A percentile compares a stretch with the other conserved stretches of the same genome.
These are phyloP conservation scores for Phytophthora lateralis DNA, from an alignment of 352 stramenopile genomes.

Conservation along the genomic window DNA sequence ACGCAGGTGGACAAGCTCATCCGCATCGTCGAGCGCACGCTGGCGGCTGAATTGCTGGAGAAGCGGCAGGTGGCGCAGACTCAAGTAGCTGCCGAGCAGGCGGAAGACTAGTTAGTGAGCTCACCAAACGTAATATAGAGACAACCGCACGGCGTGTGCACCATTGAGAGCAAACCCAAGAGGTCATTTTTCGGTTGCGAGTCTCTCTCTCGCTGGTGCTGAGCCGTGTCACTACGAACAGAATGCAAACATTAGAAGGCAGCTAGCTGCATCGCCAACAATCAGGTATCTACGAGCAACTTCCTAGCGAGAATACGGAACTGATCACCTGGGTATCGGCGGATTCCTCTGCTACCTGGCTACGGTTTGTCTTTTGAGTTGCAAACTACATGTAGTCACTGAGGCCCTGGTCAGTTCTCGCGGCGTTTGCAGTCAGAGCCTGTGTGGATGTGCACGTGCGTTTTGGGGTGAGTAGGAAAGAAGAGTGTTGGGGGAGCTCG, in stretches of 20 bases:
- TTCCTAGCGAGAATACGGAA: slow-evolving; percentile 18
- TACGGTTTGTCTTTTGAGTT: background rate
- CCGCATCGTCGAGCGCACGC: slow-evolving; percentile 67
- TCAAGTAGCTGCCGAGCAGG: slow-evolving; percentile 19
- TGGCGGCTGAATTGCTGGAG: slow-evolving; percentile 44
- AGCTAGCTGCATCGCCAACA: slow-evolving; percentile 23
- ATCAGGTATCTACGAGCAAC: slow-evolving; percentile 15
- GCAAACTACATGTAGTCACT: slow-evolving; percentile 1
- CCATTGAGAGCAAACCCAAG: slow-evolving; percentile 12
- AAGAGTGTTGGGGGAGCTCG: slow-evolving; percentile 25
- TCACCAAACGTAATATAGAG: slow-evolving; percentile 28
- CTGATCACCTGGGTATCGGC: slow-evolving; percentile 25
- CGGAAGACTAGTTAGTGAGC: slow-evolving; percentile 20
- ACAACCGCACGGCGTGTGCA: slow-evolving; percentile 8
- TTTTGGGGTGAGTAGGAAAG: slow-evolving; percentile 27
- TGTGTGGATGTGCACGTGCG: slow-evolving; percentile 33
- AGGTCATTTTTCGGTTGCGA: slow-evolving; percentile 13
- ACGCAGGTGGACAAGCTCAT: slow-evolving; percentile 79
- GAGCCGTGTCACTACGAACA: slow-evolving; percentile 33
- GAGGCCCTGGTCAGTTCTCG: background rate
- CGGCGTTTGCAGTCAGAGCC: slow-evolving; percentile 13
- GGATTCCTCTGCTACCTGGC: background rate
- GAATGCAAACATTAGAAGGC: slow-evolving; percentile 36
- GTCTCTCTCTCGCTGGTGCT: slow-evolving; percentile 5
- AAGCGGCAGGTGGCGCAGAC: slow-evolving; percentile 28